Evolutionary conservation across 2,329 filamentous ascomycete species (phyloP).

Genomic region (Cercospora zeina): DNA sequence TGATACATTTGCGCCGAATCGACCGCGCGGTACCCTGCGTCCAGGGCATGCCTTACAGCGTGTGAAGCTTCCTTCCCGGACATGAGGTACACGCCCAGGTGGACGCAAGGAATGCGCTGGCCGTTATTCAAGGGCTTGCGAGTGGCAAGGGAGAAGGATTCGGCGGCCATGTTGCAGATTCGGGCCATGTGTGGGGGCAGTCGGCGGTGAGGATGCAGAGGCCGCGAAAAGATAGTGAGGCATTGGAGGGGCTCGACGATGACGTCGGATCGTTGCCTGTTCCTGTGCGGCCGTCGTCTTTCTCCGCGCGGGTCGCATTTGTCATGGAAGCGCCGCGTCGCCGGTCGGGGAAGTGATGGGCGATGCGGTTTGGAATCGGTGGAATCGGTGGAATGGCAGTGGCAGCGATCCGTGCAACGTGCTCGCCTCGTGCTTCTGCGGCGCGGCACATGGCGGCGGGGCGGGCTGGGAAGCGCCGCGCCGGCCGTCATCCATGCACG

Average conservation of each 20-base stretch:
- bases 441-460: not conserved
- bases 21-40: conserved; percentile 54
- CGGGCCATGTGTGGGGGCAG: conserved; percentile 17
- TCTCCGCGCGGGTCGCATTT: not conserved
- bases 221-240: not conserved
- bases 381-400: too few species aligned
- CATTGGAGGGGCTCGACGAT: conserved; percentile 2
- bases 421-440: conserved; percentile 2
- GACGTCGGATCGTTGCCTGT: not conserved
- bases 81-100: conserved; percentile 73
- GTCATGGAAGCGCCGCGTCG: not conserved
- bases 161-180: conserved; percentile 27
- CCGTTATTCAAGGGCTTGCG: conserved; percentile 62
- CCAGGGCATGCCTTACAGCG: conserved; percentile 50
- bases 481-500: too few species aligned
- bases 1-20: conserved; percentile 66
- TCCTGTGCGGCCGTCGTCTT: not conserved
- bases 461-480: not conserved
- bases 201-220: conserved; percentile 7
- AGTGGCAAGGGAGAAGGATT: conserved; percentile 44
- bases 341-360: not conserved
- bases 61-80: conserved; percentile 60
- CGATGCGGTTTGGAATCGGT: not conserved
- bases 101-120: conserved; percentile 67
- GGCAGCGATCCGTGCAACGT: not conserved